These are phyloP conservation scores for Closterium sp. DNA, from an alignment of 139 green algal genomes.

Conservation along the genomic window DNA sequence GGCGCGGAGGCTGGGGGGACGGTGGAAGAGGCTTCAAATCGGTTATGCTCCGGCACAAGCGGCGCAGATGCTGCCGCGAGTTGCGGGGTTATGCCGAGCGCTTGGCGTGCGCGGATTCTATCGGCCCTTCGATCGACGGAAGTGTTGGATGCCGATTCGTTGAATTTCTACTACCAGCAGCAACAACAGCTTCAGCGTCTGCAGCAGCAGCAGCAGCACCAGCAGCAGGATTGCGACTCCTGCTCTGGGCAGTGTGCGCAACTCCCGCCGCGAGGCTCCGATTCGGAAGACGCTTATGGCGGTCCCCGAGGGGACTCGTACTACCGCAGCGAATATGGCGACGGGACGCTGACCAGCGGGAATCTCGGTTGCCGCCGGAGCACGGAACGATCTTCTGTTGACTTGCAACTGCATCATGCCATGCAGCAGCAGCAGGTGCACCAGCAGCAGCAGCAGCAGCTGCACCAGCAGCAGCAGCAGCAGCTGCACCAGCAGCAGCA, in stretches of 20 bases:
- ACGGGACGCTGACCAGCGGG: background rate
- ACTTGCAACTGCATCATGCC: background rate
- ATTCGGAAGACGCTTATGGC: background rate
- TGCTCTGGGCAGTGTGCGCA: background rate
- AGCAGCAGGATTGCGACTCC: background rate
- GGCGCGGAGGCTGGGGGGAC: background rate
- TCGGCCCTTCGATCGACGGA: background rate
- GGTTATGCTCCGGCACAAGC: background rate
- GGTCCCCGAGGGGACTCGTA: background rate
- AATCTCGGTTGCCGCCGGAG: too few species aligned
- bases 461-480: background rate
- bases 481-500: constrained; percentile 19
- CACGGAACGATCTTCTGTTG: background rate
- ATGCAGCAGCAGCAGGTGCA: constrained; percentile 3
- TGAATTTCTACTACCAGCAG: background rate
- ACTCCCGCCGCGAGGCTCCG: background rate
- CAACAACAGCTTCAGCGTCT: background rate
- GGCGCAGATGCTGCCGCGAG: background rate
- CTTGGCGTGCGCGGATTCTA: background rate
- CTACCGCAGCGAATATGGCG: background rate
- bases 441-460: constrained; percentile 6
- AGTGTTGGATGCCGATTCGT: background rate
- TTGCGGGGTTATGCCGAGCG: background rate
- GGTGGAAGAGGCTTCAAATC: background rate
- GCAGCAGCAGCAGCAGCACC: background rate